phyloP scores from a whole-genome alignment of 768 basidiomycete species.

The Stropharia rugosoannulata region DNA sequence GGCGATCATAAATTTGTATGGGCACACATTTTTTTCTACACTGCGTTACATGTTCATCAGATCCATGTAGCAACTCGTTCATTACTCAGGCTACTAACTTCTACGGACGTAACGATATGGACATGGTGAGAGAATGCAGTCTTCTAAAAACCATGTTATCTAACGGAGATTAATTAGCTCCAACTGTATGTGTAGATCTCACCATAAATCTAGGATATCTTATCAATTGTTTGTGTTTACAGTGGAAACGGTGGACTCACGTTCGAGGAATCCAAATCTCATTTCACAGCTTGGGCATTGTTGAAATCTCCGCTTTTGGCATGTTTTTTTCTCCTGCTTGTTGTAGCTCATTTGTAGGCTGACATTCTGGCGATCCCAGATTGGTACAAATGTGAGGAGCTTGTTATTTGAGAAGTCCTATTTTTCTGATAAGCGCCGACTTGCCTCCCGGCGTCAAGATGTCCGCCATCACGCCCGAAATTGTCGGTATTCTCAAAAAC shows the following conservation, averaged over 20 bases:
- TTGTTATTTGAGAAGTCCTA: not conserved
- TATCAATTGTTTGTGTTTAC: not conserved
- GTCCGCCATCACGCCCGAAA: conserved; percentile 46
- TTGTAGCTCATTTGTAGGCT: not conserved
- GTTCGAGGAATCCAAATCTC: conserved; percentile 63
- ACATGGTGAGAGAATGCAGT: conserved; percentile 44
- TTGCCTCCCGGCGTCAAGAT: conserved; percentile 33
- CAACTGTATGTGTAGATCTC: conserved; percentile 42
- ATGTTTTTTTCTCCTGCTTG: conserved; percentile 3
- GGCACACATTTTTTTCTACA: conserved; percentile 3
- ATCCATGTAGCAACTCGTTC: conserved; percentile 55
- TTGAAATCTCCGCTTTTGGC: conserved; percentile 63
- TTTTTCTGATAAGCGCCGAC: not conserved
- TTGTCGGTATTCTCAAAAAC: conserved; percentile 59
- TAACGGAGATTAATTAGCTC: conserved; percentile 31
- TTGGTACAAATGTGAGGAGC: conserved; percentile 51
- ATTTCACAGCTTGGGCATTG: conserved; percentile 73
- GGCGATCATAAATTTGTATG: conserved; percentile 58
- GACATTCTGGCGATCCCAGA: conserved; percentile 21
- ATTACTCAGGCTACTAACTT: conserved; percentile 63
- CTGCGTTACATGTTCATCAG: not conserved
- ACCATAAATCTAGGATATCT: not conserved
- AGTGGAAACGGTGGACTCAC: conserved; percentile 67
- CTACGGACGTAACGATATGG: conserved; percentile 66
- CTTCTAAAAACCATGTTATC: not conserved